Evolutionary conservation across 148 eudicot genomes (phyloP), one percentile per base, ranked within the genome.

Genomic region (Simmondsia chinensis): DNA sequence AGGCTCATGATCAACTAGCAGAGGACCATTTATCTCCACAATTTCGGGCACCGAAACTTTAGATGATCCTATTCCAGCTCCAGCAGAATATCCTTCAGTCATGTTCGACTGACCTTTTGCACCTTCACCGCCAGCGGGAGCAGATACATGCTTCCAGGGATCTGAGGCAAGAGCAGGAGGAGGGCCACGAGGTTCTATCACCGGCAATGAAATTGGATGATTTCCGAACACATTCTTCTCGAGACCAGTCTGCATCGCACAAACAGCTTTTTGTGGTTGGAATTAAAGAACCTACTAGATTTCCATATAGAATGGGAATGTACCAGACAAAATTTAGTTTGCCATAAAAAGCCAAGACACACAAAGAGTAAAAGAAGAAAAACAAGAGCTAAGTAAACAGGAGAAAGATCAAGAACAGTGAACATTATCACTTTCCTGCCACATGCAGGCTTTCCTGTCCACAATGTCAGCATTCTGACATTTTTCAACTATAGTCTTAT

Each of bases 221-320:
- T 76, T 84, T 31, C 97, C 97, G 37, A 84, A 84, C 34, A 84
- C 68, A 48, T 81, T 84, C 62, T 83, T 88, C 67, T 88, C 91
- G 47, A 78, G 40, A 38, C 95, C 95, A 72, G 82, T 80, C 97
- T 88, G 82, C 81, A 77, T 22, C 19, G 24, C 14, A 23, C 3
- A 46, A 53, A 25, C 19, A 44, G 19, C 34, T 25, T 31, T 20
- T n/a, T n/a, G n/a, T n/a, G n/a, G n/a, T n/a, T n/a, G n/a, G n/a
- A n/a, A n/a, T n/a, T n/a, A n/a, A n/a, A n/a, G n/a, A n/a, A n/a
- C n/a, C n/a, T n/a, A n/a, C n/a, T n/a, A n/a, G n/a, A n/a, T n/a
- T n/a, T n/a, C n/a, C n/a, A n/a, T n/a, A n/a, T n/a, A n/a, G n/a
- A n/a, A n/a, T n/a, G n/a, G n/a, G n/a, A n/a, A n/a, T n/a, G n/a